These are phyloP conservation scores for Penicillium nordicum DNA, from an alignment of 2,329 filamentous ascomycete species.

Conservation along the genomic window DNA sequence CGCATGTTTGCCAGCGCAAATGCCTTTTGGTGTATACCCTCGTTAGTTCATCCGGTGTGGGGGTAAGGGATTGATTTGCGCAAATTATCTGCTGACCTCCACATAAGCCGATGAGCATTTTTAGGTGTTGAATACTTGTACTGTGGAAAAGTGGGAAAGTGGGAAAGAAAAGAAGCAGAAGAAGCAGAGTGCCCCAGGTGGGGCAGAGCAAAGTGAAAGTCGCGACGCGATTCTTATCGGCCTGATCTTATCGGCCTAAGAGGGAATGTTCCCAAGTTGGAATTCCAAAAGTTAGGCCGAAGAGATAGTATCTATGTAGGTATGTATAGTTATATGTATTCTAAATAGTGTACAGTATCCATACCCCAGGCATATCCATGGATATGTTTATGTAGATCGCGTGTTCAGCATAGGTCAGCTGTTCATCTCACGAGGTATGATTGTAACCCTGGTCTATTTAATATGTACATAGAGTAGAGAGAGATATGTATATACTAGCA, in stretches of 20 bases:
- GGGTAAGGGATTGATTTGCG: neutral
- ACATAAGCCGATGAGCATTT: slow-evolving; percentile 53
- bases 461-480: neutral
- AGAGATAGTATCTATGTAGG: neutral
- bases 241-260: neutral
- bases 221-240: slow-evolving; percentile 6
- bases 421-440: neutral
- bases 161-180: neutral
- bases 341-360: neutral
- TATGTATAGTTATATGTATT: neutral
- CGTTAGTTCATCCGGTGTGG: slow-evolving; percentile 14
- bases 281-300: neutral
- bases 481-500: neutral
- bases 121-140: neutral
- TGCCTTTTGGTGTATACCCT: slow-evolving; percentile 53
- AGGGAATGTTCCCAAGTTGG: neutral
- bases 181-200: neutral
- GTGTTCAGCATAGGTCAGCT: neutral
- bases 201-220: neutral
- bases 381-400: neutral
- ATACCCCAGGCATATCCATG: neutral
- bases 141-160: slow-evolving; percentile 1
- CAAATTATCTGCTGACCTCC: slow-evolving; percentile 41
- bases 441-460: neutral
- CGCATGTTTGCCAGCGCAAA: slow-evolving; percentile 88